Base-by-base conservation (phyloP, 495 filamentous ascomycete genomes). In the Amniculicola lignicola region DNA sequence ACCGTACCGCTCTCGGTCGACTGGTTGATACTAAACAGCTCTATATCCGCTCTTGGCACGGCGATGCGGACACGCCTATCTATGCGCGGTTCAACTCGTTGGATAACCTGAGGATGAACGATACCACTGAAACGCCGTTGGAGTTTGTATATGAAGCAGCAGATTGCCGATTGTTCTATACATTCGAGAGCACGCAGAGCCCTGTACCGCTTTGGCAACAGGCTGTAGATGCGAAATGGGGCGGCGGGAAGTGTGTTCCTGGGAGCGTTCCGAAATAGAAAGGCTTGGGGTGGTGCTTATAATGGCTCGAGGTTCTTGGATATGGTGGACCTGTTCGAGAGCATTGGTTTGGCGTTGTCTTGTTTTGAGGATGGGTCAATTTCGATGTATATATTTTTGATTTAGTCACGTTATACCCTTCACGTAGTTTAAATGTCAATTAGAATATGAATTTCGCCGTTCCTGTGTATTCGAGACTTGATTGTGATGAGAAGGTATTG, bases 141-240 rank as follows among this genome's bases (percentile, higher is more conserved):
- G 56, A 64, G 37, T 64, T 64, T 27, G 36, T 52, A 18, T 64
- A 64, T 27, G 61, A 60, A 40, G 61, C 61, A 5, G 61, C 61
- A 16, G 61, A 64, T 27, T 64, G 61, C 42, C 51, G 41, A 39
- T 4, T 64, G 4, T 64, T 60, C 18, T 22, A 57, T 16, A 64
- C 61, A 1, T 18, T 47, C 7, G 39, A 44, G 9, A 16, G 14
- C 1, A 15, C 19, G n/a, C 3, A 14, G 2, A 38, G 50, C 36
- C 22, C 39, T n/a, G 37, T 23, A 25, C 18, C 24, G 10, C 16
- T 57, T 38, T 64, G 61, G 61, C 48, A 56, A 42, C 4, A n/a
- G 22, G 56, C 36, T 21, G 56, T 36, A 0, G 56, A 55, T 37
- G 52, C 46, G 12, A 56, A 60, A 45, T 64, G 61, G 61, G 61